A percentile compares a stretch with the other conserved stretches of the same genome.
Evolutionary conservation across 495 filamentous ascomycete genomes (phyloP).

Genomic region (Jackrogersella multiformis): DNA sequence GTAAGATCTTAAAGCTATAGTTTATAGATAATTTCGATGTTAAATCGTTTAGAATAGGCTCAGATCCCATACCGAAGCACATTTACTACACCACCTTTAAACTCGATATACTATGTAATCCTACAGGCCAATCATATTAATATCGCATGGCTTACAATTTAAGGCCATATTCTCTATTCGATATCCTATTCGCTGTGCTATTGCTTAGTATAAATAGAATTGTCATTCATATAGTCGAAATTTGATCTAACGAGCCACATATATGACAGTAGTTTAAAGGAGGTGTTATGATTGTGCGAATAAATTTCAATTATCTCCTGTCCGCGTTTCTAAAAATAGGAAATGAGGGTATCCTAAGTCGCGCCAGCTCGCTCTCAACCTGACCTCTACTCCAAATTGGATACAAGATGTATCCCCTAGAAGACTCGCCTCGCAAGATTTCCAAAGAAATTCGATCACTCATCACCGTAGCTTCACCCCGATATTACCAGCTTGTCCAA

Average conservation of each 20-base stretch:
- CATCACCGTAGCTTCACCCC: not conserved
- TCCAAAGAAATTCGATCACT: not conserved
- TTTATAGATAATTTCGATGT: no score
- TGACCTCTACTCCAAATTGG: slow-evolving; percentile 8
- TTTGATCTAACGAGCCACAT: not conserved
- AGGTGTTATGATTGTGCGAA: not conserved
- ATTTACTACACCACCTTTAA: no score
- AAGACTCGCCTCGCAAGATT: not conserved
- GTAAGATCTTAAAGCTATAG: no score
- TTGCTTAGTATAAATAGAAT: no score
- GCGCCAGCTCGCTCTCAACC: slow-evolving; percentile 15
- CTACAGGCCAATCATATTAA: no score
- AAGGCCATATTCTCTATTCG: no score
- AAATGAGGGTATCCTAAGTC: slow-evolving; percentile 42
- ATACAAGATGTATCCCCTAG: not conserved
- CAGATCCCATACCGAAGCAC: no score
- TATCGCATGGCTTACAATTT: no score
- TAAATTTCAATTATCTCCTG: not conserved
- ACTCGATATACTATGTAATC: no score
- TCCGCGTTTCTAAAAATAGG: slow-evolving; percentile 11
- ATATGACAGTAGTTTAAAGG: not conserved
- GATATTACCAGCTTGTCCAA: slow-evolving; percentile 57
- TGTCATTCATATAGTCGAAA: not conserved
- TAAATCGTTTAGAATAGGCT: no score
- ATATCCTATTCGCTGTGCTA: no score